Evolutionary conservation across 768 basidiomycete genomes (phyloP).

Genomic region (Lactarius hengduanensis): DNA sequence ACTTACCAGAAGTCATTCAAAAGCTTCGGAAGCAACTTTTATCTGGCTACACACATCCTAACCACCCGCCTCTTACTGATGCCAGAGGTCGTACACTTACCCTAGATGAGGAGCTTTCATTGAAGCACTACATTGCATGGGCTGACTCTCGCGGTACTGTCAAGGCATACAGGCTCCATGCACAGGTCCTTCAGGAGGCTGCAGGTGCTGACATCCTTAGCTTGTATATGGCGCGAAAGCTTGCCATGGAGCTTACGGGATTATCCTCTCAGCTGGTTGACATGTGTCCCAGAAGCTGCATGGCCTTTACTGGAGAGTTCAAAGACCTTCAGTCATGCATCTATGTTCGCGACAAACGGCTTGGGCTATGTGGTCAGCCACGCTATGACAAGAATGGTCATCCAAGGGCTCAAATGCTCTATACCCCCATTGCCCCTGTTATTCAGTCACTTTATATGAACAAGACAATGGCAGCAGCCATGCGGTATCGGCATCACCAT

Average conservation of each 20-base stretch:
- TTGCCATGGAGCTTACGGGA: conserved; percentile 1
- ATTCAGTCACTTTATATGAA: too few species aligned
- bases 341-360: background rate
- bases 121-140: background rate
- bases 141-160: background rate
- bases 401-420: too few species aligned
- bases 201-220: background rate
- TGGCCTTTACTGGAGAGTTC: background rate
- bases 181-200: background rate
- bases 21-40: background rate
- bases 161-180: background rate
- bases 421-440: too few species aligned
- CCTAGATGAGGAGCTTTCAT: background rate
- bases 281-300: conserved; percentile 10
- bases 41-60: background rate
- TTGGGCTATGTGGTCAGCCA: too few species aligned
- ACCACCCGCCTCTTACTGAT: background rate
- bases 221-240: background rate
- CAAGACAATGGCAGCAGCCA: too few species aligned
- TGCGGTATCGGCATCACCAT: too few species aligned
- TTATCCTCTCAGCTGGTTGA: background rate
- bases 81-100: background rate
- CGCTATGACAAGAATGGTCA: too few species aligned
- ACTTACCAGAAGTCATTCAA: background rate
- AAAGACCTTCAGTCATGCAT: background rate